Conservation (phyloP, 1,139 yeast genomes). For the Nakaseomyces kungkrabaensis region DNA sequence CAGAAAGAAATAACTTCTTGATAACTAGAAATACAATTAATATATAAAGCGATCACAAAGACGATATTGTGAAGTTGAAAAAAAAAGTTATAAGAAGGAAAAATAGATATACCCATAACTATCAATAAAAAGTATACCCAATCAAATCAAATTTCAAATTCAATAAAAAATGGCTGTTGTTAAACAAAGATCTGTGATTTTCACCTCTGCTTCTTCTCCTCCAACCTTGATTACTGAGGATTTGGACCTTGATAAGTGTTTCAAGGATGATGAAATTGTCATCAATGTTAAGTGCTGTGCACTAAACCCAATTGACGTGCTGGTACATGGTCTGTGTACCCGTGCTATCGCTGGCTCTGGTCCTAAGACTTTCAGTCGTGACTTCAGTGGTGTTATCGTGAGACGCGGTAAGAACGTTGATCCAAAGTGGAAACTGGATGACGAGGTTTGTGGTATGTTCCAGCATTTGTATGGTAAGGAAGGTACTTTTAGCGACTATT, state of each 20-base stretch:
- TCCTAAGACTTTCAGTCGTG: conserved; percentile 21
- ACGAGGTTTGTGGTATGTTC: conserved; percentile 19
- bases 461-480: conserved; percentile 13
- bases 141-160: background rate
- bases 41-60: no score
- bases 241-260: conserved; percentile 21
- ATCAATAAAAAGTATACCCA: background rate
- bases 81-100: no score
- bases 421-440: conserved; percentile 20
- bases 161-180: conserved; percentile 6
- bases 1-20: no score
- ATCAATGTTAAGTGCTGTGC: conserved; percentile 24
- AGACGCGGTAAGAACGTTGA: conserved; percentile 19
- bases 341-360: conserved; percentile 8
- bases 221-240: conserved; percentile 12
- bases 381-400: conserved; percentile 25
- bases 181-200: conserved; percentile 16
- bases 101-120: no score
- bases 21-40: no score
- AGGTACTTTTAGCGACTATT: conserved; percentile 23
- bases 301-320: conserved; percentile 24
- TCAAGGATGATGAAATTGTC: conserved; percentile 20
- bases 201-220: conserved; percentile 12
- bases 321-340: conserved; percentile 11
- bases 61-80: no score